Evolutionary conservation across 2,329 filamentous ascomycete species (phyloP), one percentile per base, ranked within the genome.

Genomic region (Fusarium succisae): DNA sequence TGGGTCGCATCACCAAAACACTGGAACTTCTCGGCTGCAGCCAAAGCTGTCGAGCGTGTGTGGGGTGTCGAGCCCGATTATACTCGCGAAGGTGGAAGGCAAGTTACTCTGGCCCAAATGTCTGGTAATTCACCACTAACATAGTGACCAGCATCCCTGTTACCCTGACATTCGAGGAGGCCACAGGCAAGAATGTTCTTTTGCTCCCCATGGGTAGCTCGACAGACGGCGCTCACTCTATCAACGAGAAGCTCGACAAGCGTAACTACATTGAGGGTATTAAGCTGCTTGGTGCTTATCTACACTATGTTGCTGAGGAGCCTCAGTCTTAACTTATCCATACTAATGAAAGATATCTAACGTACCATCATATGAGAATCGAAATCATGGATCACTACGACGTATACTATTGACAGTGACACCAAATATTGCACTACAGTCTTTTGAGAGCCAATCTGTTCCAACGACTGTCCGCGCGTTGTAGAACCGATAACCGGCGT

Each of bases 201-300:
- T 87, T 99, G 75, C 85, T 99, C 76, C 96, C 96, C 38, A 98
- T 99, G 96, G 96, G 96, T 51, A 97, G 94, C 87, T 97, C 94
- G 48, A 99, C 96, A 3, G 96, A 98, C 82, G 95, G 94, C 47
- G 96, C 96, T 13, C 96, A 99, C 86, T 98, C 94, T 39, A 97
- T 98, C 84, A 99, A 99, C 83, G 96, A 98, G 90, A 98, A 98
- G 89, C 88, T 99, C 66, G 96, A 99, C 84, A 95, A 93, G 89
- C 91, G 90, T 81, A 99, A 99, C 86, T 99, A 99, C 83, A 97
- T 99, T 80, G 95, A 99, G 87, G 96, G 96, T 55, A 98, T 94
- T 79, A 99, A 99, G 90, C 85, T 99, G 72, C 85, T 99, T 66
- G 96, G 96, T 54, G 94, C 96, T 8, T 99, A 99, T 82, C 86